Evolutionary conservation across 192 early-diverging fungal species (phyloP).

Genomic region (Umbelopsis sp.): DNA sequence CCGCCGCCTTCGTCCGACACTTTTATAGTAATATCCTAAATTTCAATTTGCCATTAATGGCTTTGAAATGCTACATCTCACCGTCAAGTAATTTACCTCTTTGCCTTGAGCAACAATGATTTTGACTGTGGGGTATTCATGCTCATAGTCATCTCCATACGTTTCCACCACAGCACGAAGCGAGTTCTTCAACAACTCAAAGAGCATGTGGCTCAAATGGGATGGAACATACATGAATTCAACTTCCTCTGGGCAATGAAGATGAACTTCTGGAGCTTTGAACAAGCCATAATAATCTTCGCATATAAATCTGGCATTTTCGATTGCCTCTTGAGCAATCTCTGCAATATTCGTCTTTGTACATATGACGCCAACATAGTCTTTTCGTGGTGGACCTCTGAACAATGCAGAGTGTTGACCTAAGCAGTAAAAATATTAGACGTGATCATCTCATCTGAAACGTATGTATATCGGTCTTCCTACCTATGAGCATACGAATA

Average conservation of each 20-base stretch:
- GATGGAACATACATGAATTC: slow-evolving; percentile 96
- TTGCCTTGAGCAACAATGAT: slow-evolving; percentile 86
- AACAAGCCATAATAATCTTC: slow-evolving; percentile 90
- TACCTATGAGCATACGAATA: slow-evolving; percentile 96
- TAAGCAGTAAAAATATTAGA: slow-evolving; percentile 10
- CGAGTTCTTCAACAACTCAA: slow-evolving; percentile 97
- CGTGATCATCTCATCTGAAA: too few relatives aligned
- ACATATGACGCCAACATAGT: slow-evolving; percentile 95
- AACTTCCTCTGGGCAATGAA: slow-evolving; percentile 74
- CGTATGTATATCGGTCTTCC: slow-evolving; percentile 26
- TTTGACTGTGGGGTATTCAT: slow-evolving; percentile 92
- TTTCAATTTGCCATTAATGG: not conserved
- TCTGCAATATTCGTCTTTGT: slow-evolving; percentile 82
- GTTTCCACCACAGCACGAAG: slow-evolving; percentile 93
- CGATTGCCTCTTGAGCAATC: slow-evolving; percentile 85
- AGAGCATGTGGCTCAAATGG: slow-evolving; percentile 96
- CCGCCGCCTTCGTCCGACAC: slow-evolving; percentile 95
- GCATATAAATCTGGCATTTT: slow-evolving; percentile 88
- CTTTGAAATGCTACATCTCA: too few relatives aligned
- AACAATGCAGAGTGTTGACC: slow-evolving; percentile 79
- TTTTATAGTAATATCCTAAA: slow-evolving; percentile 95
- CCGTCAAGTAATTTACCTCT: slow-evolving; percentile 47
- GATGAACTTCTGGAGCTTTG: slow-evolving; percentile 77
- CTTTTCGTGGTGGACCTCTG: slow-evolving; percentile 59
- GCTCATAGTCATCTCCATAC: slow-evolving; percentile 76